Evolutionary conservation across 2,329 filamentous ascomycete genomes (phyloP).

Genomic region (Apiospora marii): DNA sequence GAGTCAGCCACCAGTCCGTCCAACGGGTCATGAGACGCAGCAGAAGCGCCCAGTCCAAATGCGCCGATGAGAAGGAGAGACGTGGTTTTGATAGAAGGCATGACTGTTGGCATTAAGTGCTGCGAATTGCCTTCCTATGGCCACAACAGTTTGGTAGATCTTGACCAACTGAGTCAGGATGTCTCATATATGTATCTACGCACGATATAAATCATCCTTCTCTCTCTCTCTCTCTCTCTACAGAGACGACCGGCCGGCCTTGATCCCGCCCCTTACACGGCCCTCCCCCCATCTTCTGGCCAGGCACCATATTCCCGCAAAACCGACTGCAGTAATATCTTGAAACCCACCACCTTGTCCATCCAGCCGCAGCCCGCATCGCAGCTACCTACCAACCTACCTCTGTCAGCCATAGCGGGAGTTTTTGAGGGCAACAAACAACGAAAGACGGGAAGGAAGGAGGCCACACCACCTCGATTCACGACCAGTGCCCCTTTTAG

Average conservation of each 20-base stretch:
- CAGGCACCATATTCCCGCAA: background rate
- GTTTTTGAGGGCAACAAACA: background rate
- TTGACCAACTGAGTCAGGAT: background rate
- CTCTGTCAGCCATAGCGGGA: background rate
- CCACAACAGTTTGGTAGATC: background rate
- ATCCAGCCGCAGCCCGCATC: background rate
- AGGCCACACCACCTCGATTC: conserved; percentile 1
- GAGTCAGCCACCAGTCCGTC: background rate
- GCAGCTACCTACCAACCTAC: background rate
- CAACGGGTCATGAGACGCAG: background rate
- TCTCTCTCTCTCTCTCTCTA: no score
- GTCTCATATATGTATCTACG: background rate
- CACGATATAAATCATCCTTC: no score
- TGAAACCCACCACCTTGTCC: background rate
- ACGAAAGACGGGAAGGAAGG: background rate
- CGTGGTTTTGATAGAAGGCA: background rate
- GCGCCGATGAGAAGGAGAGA: background rate
- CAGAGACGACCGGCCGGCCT: background rate
- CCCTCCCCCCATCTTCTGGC: background rate
- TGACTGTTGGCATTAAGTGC: background rate
- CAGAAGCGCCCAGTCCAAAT: background rate
- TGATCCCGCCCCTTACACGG: background rate
- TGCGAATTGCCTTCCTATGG: background rate
- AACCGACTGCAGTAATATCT: background rate
- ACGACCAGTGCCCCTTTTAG: background rate